phyloP scores from a whole-genome alignment of 1,284 basidiomycete genomes.

The Jaminaea rosea region DNA sequence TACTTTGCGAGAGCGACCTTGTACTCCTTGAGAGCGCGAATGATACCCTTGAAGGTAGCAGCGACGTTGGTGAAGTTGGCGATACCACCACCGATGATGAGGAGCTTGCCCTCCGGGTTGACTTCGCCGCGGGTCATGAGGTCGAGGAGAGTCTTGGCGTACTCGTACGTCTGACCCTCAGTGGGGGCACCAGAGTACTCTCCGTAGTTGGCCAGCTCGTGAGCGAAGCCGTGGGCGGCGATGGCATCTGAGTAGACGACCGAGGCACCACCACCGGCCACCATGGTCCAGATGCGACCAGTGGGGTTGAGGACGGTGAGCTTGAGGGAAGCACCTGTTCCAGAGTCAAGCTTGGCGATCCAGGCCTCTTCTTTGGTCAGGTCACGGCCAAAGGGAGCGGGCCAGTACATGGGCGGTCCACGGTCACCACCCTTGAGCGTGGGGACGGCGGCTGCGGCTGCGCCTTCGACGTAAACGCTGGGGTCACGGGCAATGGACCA shows the following conservation, averaged over 20 bases:
- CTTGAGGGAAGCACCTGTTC: constrained; percentile 95
- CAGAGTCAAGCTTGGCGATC: constrained; percentile 94
- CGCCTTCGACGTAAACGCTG: constrained; percentile 54
- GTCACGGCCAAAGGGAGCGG: constrained; percentile 93
- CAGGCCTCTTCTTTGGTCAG: constrained; percentile 98
- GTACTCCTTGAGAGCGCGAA: constrained; percentile 89
- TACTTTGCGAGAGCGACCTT: constrained; percentile 52
- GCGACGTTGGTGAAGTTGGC: constrained; percentile 99
- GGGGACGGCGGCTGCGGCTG: constrained; percentile 51
- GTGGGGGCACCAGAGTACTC: constrained; percentile 99
- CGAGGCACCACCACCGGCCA: constrained; percentile 70
- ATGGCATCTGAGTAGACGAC: constrained; percentile 93
- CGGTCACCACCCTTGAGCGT: constrained; percentile 43
- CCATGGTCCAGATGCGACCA: constrained; percentile 99
- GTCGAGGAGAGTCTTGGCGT: constrained; percentile 97
- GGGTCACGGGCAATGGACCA: constrained; percentile 95
- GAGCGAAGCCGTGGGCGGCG: constrained; percentile 87
- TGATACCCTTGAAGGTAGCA: constrained; percentile 99
- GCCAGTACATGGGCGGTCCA: constrained; percentile 95
- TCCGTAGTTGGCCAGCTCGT: constrained; percentile 98
- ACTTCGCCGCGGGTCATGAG: constrained; percentile 69
- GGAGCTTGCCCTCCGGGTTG: constrained; percentile 67
- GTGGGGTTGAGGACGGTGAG: constrained; percentile 89
- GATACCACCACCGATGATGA: constrained; percentile 99
- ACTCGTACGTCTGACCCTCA: constrained; percentile 97